phyloP scores from a whole-genome alignment of 306 rosid species.

The Geum urbanum region DNA sequence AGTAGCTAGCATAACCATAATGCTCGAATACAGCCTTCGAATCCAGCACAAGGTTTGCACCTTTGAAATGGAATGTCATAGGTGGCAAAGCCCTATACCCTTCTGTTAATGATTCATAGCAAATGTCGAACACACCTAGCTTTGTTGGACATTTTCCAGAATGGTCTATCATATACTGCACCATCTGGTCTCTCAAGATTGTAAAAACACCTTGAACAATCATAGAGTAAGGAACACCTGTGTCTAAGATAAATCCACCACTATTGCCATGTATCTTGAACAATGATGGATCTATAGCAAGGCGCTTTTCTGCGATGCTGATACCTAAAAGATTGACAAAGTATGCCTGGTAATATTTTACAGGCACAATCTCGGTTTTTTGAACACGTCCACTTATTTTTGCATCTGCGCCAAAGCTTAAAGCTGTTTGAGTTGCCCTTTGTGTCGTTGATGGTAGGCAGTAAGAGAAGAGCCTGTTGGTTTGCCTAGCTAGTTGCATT shows the following conservation, averaged over 20 bases:
- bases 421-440: neutral
- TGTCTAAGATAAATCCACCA: constrained; percentile 5
- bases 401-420: neutral
- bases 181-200: neutral
- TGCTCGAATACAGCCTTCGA: too few species aligned
- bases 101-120: too few species aligned
- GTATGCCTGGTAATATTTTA: neutral
- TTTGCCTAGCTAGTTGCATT: neutral
- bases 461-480: neutral
- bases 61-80: too few species aligned
- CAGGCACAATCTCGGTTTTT: neutral
- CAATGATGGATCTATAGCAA: neutral
- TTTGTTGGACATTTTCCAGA: too few species aligned
- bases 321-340: neutral
- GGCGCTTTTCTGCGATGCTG: neutral
- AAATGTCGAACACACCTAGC: too few species aligned
- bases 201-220: neutral
- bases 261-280: neutral
- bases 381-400: neutral
- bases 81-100: too few species aligned
- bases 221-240: neutral
- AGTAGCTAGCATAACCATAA: too few species aligned
- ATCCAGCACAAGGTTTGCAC: too few species aligned
- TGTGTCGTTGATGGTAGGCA: neutral
- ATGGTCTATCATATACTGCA: too few species aligned